Base-by-base conservation (phyloP, 2,329 filamentous ascomycete species). In the Aspergillus uvarum region DNA sequence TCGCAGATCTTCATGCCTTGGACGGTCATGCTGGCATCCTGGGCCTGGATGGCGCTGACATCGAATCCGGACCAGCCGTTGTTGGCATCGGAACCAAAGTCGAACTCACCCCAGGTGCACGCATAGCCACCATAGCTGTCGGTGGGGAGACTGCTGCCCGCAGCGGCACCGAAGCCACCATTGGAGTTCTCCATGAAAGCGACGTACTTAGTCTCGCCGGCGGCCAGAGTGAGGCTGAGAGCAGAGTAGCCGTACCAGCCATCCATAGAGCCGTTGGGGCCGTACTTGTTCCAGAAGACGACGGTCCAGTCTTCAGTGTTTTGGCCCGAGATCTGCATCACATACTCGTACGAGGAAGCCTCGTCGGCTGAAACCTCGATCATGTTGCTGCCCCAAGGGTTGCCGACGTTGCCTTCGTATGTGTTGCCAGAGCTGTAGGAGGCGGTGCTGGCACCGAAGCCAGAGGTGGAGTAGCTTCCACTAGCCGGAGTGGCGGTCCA, bases 221-320 rank as follows among this genome's bases (percentile, higher is more conserved):
- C 51, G 50, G 63, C 58, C 24, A 77, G 62, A 50, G 68, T 71
- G 59, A 77, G 68, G 7, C 49, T 67, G 47, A 75, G 58, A 12
- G 74, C 74, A 35, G 68, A 69, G 47, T 71, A 56, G 56, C 72
- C 73, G 65, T 67, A 77, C 71, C 73, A 76, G 56, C 75, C 75
- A 54, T 68, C 63, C 67, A 75, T 70, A 44, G 64, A 56, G 53
- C 73, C 73, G 48, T 70, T 63, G 2, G 70, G 67, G 29, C 74
- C 73, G 59, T 71, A 70, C 68, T 77, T 77, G 70, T 77, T 77
- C 70, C 73, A 77, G 71, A 78, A 72, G 49, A 73, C 70, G 26
- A 77, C 68, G n/a, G 62, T 66, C 73, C 72, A 76, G 58, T 68
- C 58, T 5, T 75, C 72, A 22, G 63, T 63, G 64, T 71, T 69